Percentiles rank a stretch among this genome's conserved stretches.
Conservation (phyloP, 2,329 filamentous ascomycete genomes). For the Teratosphaeriaceae sp. region DNA sequence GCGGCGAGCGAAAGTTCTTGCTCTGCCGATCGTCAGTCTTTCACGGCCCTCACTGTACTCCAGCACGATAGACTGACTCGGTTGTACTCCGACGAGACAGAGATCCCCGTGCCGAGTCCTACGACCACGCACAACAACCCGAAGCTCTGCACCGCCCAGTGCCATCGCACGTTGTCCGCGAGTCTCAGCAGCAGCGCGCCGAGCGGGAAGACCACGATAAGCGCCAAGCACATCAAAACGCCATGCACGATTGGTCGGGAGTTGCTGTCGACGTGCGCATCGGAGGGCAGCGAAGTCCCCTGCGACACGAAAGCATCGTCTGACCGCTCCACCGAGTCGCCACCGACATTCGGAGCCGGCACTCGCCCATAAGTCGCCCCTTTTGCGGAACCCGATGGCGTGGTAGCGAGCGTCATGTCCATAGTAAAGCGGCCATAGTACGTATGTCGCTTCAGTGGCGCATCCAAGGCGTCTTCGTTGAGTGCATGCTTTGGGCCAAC, state of each 20-base stretch:
- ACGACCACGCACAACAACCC: slow-evolving; percentile 32
- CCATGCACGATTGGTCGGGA: slow-evolving; percentile 22
- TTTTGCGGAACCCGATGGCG: slow-evolving; percentile 5
- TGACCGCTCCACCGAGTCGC: slow-evolving; percentile 18
- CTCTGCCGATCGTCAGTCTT: slow-evolving; percentile 26
- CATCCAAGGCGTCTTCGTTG: slow-evolving; percentile 23
- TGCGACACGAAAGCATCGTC: slow-evolving; percentile 12
- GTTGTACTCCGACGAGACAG: slow-evolving; percentile 34
- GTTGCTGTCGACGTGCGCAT: slow-evolving; percentile 10
- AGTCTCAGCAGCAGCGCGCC: slow-evolving; percentile 33
- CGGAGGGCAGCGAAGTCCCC: slow-evolving; percentile 28
- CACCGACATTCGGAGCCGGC: slow-evolving; percentile 27
- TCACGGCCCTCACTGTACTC: neutral
- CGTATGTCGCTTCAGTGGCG: slow-evolving; percentile 32
- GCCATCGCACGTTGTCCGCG: slow-evolving; percentile 34
- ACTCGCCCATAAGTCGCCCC: slow-evolving; percentile 26
- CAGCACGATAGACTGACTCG: slow-evolving; percentile 22
- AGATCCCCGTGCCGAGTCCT: slow-evolving; percentile 36
- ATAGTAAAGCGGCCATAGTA: slow-evolving; percentile 36
- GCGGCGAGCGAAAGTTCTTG: slow-evolving; percentile 36
- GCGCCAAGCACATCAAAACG: slow-evolving; percentile 29
- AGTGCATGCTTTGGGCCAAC: slow-evolving; percentile 31
- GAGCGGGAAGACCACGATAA: slow-evolving; percentile 31
- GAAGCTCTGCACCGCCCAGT: slow-evolving; percentile 35
- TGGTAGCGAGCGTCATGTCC: slow-evolving; percentile 34